These are phyloP conservation scores for Colletotrichum sansevieriae DNA, from an alignment of 2,329 filamentous ascomycete species.

Conservation along the genomic window DNA sequence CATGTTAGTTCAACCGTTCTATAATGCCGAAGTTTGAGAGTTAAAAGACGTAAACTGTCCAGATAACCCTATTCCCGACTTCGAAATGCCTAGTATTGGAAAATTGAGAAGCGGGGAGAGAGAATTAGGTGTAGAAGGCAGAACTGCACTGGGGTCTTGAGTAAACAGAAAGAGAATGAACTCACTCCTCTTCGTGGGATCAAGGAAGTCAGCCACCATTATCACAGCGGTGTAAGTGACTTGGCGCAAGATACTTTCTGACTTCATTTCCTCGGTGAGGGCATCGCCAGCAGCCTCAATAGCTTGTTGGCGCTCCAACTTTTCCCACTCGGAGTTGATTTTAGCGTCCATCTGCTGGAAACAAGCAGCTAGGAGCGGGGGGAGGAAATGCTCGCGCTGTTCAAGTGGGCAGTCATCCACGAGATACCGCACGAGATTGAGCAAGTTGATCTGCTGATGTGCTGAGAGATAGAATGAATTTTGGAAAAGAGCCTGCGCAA, in stretches of 20 bases:
- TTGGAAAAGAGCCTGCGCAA: constrained; percentile 86
- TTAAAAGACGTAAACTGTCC: too few relatives aligned
- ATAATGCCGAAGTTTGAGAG: too few relatives aligned
- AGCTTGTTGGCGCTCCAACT: constrained; percentile 74
- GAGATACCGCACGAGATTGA: constrained; percentile 88
- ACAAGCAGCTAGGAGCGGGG: constrained; percentile 83
- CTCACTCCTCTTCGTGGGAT: constrained; percentile 77
- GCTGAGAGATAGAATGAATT: constrained; percentile 87
- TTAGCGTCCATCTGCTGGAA: constrained; percentile 91
- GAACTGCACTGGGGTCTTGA: background rate
- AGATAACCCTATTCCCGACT: too few relatives aligned
- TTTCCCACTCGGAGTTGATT: constrained; percentile 88
- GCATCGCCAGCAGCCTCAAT: constrained; percentile 79
- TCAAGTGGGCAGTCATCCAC: constrained; percentile 92
- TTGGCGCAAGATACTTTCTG: constrained; percentile 93
- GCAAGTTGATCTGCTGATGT: constrained; percentile 92
- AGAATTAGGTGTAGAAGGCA: too few relatives aligned
- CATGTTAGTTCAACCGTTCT: background rate
- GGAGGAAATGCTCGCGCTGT: constrained; percentile 83
- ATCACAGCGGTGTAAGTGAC: constrained; percentile 93
- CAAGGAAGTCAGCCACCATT: constrained; percentile 90
- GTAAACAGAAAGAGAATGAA: constrained; percentile 18
- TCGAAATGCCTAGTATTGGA: too few relatives aligned
- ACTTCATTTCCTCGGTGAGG: constrained; percentile 96
- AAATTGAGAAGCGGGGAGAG: too few relatives aligned